These are phyloP conservation scores for Pyrenula massariospora DNA, from an alignment of 495 filamentous ascomycete genomes.

Conservation along the genomic window DNA sequence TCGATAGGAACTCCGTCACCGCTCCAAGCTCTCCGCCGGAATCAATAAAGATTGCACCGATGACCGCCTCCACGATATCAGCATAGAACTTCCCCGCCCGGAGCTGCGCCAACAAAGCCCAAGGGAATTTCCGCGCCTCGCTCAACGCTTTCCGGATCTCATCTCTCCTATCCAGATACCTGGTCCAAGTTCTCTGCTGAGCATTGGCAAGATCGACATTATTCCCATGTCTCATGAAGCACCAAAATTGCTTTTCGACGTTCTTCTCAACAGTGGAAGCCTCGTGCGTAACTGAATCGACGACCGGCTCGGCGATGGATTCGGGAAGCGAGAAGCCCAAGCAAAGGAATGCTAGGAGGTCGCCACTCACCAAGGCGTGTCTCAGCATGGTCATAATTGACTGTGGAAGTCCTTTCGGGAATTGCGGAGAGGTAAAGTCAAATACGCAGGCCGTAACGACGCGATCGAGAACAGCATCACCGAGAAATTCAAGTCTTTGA, in stretches of 20 bases:
- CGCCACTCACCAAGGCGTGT: conserved; percentile 68
- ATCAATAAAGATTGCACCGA: conserved; percentile 84
- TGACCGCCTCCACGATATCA: conserved; percentile 68
- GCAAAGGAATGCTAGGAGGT: conserved; percentile 79
- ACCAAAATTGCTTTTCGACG: conserved; percentile 39
- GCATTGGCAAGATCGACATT: conserved; percentile 4
- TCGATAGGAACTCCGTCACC: conserved; percentile 47
- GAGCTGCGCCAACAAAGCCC: conserved; percentile 55
- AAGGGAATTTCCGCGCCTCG: conserved; percentile 50
- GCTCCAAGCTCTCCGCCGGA: conserved; percentile 43
- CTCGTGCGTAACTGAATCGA: conserved; percentile 5
- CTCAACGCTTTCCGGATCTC: conserved; percentile 38
- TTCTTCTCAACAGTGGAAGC: conserved; percentile 2
- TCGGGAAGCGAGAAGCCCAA: conserved; percentile 30
- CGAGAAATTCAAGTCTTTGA: conserved; percentile 83
- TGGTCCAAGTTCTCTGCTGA: conserved; percentile 28
- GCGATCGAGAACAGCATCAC: conserved; percentile 77
- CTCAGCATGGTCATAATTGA: conserved; percentile 62
- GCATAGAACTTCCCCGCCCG: conserved; percentile 71
- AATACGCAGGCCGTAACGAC: conserved; percentile 50
- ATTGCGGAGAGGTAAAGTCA: conserved; percentile 4
- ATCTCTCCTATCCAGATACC: conserved; percentile 36
- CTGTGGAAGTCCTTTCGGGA: conserved; percentile 37
- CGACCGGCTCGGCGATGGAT: conserved; percentile 8
- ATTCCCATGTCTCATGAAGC: conserved; percentile 44